Conservation (phyloP, 768 basidiomycete genomes). For the Aureoboletus auriporus region DNA sequence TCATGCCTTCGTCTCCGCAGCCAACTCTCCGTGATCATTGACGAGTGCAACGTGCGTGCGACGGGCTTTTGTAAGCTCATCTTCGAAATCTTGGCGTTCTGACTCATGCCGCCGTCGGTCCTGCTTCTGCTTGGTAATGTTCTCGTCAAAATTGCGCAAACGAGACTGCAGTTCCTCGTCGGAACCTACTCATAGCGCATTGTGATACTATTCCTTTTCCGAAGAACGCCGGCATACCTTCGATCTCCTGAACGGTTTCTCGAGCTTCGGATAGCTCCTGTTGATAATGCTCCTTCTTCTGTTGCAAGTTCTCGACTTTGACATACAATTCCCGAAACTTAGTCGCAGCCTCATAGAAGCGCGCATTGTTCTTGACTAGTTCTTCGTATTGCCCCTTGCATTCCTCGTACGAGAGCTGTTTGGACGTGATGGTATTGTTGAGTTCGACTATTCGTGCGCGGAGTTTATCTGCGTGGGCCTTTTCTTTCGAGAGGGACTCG, state of each 20-base stretch:
- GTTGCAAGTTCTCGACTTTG: conserved; percentile 58
- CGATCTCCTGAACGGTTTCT: conserved; percentile 62
- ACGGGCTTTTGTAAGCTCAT: conserved; percentile 48
- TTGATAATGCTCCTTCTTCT: conserved; percentile 58
- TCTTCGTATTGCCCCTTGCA: conserved; percentile 62
- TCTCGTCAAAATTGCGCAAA: conserved; percentile 55
- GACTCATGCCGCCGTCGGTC: conserved; percentile 44
- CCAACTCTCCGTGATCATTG: conserved; percentile 61
- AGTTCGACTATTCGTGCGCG: conserved; percentile 60
- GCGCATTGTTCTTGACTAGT: conserved; percentile 63
- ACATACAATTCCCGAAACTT: conserved; percentile 85
- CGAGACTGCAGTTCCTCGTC: conserved; percentile 67
- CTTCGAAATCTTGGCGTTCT: conserved; percentile 60
- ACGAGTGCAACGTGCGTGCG: conserved; percentile 53
- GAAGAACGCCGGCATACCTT: conserved; percentile 36
- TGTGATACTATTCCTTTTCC: background rate
- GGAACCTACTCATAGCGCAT: conserved; percentile 42
- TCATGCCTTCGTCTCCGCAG: conserved; percentile 67
- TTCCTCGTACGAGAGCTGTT: conserved; percentile 72
- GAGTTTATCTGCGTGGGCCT: conserved; percentile 82
- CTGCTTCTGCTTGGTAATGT: conserved; percentile 49
- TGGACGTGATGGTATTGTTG: conserved; percentile 56
- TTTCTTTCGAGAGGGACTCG: conserved; percentile 72
- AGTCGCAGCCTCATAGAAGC: conserved; percentile 77
- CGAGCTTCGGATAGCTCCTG: conserved; percentile 59